These are phyloP conservation scores for Diaporthe eres DNA, from an alignment of 2,329 filamentous ascomycete species.

Conservation along the genomic window DNA sequence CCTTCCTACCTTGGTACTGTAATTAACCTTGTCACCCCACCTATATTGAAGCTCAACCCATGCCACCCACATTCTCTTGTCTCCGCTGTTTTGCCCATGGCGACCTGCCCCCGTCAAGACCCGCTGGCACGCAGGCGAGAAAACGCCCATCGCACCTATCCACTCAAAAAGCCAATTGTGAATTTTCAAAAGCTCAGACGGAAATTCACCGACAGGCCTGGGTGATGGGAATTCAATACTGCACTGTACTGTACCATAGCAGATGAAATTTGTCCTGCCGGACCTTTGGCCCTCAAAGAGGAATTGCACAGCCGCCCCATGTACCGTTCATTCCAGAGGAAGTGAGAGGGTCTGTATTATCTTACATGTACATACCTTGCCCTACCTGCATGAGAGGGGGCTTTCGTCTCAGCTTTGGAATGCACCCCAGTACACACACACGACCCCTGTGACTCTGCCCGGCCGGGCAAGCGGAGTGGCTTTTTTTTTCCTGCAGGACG, in stretches of 20 bases:
- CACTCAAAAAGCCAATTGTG: not conserved
- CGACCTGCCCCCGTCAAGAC: not conserved
- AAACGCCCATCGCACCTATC: not conserved
- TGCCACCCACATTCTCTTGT: not conserved
- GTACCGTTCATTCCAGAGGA: not conserved
- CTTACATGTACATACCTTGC: constrained; percentile 16
- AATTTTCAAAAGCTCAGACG: constrained; percentile 1
- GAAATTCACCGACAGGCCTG: not conserved
- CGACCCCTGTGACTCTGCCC: not conserved
- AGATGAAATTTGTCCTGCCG: not conserved
- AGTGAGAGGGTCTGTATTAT: not conserved
- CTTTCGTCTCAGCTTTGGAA: constrained; percentile 32
- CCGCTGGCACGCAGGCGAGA: not conserved
- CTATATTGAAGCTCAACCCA: constrained; percentile 20
- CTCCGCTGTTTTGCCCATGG: constrained; percentile 1
- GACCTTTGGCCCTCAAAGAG: not conserved
- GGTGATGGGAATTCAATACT: not conserved
- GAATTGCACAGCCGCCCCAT: constrained; percentile 7
- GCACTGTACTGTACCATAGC: not conserved
- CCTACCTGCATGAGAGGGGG: constrained; percentile 31
- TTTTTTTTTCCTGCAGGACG: not conserved
- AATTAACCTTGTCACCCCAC: not conserved
- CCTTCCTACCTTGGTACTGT: not conserved
- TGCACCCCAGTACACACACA: not conserved
- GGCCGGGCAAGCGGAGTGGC: constrained; percentile 2